These are phyloP conservation scores for Ustilago trichophora DNA, from an alignment of 1,284 basidiomycete species.

Conservation along the genomic window DNA sequence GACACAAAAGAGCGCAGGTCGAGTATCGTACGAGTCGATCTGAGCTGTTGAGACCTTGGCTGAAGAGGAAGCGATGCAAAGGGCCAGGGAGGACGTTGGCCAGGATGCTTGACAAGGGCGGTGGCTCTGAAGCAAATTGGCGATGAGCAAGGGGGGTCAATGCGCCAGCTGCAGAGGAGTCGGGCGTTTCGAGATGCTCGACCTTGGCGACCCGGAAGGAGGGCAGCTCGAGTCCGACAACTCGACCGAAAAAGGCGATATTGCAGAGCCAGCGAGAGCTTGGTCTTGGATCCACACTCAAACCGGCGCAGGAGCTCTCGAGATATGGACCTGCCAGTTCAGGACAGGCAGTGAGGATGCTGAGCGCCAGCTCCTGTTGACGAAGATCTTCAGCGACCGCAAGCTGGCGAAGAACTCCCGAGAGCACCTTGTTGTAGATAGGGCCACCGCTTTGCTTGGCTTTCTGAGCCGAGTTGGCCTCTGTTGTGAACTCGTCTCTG, in stretches of 20 bases:
- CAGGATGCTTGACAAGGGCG: slow-evolving; percentile 75
- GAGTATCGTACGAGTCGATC: slow-evolving; percentile 80
- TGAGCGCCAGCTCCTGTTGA: slow-evolving; percentile 83
- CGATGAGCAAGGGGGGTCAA: slow-evolving; percentile 59
- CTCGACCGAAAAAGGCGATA: slow-evolving; percentile 79
- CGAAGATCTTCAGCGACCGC: slow-evolving; percentile 83
- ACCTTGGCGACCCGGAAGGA: slow-evolving; percentile 67
- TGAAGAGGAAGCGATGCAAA: slow-evolving; percentile 70
- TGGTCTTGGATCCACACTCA: slow-evolving; percentile 85
- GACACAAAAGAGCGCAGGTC: slow-evolving; percentile 75
- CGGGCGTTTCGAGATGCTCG: slow-evolving; percentile 69
- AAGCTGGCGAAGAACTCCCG: slow-evolving; percentile 77
- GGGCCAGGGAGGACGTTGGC: slow-evolving; percentile 46
- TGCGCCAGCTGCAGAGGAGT: slow-evolving; percentile 67
- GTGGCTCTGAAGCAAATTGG: slow-evolving; percentile 73
- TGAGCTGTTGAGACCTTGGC: slow-evolving; percentile 74
- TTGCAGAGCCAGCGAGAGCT: slow-evolving; percentile 90
- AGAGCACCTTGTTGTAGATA: slow-evolving; percentile 85
- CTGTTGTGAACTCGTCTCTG: slow-evolving; percentile 56
- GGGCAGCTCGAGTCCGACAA: slow-evolving; percentile 81
- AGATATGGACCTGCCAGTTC: slow-evolving; percentile 81
- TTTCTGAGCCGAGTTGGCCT: slow-evolving; percentile 68
- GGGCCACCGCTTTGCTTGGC: slow-evolving; percentile 19
- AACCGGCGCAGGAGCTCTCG: slow-evolving; percentile 68
- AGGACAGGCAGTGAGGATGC: slow-evolving; percentile 81